phyloP scores from a whole-genome alignment of 768 basidiomycete genomes.

The Kwoniella dendrophila region DNA sequence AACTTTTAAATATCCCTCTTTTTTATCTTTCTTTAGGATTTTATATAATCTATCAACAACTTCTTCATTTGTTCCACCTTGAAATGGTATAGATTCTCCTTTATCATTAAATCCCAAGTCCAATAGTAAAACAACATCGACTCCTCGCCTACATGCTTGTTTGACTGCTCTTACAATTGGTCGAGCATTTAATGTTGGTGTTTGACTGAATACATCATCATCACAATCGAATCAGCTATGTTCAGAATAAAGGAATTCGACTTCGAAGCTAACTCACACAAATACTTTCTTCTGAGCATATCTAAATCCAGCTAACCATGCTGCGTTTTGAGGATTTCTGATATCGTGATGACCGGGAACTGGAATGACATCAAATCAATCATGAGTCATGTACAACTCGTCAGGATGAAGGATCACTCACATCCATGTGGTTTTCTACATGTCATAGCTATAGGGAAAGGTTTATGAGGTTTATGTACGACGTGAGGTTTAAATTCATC shows the following conservation, averaged over 20 bases:
- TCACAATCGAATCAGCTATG: not conserved
- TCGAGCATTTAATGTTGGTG: conserved; percentile 70
- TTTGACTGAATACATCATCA: conserved; percentile 59
- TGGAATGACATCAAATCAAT: no score
- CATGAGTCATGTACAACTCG: not conserved
- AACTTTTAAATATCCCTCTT: conserved; percentile 59
- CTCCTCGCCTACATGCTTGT: conserved; percentile 65
- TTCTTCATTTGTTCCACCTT: conserved; percentile 74
- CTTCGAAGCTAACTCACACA: conserved; percentile 59
- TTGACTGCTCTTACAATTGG: conserved; percentile 66
- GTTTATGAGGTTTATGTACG: conserved; percentile 63
- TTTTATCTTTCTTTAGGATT: conserved; percentile 59
- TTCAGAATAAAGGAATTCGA: no score
- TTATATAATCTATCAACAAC: conserved; percentile 67
- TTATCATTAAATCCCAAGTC: conserved; percentile 64
- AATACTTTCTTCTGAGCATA: conserved; percentile 68
- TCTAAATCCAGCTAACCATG: conserved; percentile 68
- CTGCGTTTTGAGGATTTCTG: conserved; percentile 66
- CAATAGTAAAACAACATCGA: conserved; percentile 66
- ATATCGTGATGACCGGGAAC: conserved; percentile 60
- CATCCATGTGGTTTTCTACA: conserved; percentile 67
- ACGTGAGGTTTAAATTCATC: conserved; percentile 68
- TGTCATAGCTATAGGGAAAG: conserved; percentile 69
- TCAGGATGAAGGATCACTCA: conserved; percentile 36
- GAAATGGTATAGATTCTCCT: conserved; percentile 68